Conservation (phyloP, 441 rosid genomes). For the Adansonia grandidieri region DNA sequence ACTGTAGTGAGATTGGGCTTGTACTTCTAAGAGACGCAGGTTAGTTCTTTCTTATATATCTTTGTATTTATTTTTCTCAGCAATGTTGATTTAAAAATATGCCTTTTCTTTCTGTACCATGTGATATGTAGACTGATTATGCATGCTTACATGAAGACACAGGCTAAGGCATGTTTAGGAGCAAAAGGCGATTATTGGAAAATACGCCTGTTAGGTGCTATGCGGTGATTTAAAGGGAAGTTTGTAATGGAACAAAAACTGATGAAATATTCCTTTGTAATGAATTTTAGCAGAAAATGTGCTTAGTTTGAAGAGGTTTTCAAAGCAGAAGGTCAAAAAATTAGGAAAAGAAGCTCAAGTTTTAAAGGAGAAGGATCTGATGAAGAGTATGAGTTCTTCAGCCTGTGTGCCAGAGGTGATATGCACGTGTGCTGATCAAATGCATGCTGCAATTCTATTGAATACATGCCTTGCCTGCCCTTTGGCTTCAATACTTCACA, state of each 20-base stretch:
- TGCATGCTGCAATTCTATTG: constrained; percentile 73
- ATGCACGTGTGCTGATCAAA: constrained; percentile 70
- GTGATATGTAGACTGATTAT: not conserved
- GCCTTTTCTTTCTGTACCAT: constrained; percentile 6
- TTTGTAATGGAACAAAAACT: constrained; percentile 19
- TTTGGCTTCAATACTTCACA: constrained; percentile 77
- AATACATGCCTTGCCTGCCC: constrained; percentile 83
- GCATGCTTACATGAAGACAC: constrained; percentile 19
- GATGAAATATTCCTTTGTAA: constrained; percentile 30
- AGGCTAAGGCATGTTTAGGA: constrained; percentile 3
- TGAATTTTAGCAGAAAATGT: constrained; percentile 51
- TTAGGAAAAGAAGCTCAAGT: constrained; percentile 91
- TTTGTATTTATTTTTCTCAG: constrained; percentile 8
- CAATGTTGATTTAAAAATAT: constrained; percentile 1
- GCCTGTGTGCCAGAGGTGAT: constrained; percentile 76
- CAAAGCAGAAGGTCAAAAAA: constrained; percentile 72
- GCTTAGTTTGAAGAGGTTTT: constrained; percentile 87
- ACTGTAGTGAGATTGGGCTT: constrained; percentile 90
- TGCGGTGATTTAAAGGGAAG: constrained; percentile 8
- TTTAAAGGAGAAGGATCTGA: constrained; percentile 78
- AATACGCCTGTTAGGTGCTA: not conserved
- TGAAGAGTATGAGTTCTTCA: constrained; percentile 59
- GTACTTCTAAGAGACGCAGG: constrained; percentile 72
- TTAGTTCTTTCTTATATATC: constrained; percentile 32
- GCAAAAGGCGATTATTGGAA: constrained; percentile 9